phyloP scores from a whole-genome alignment of 164 flowering plant genomes.

The Akebia trifoliata region DNA sequence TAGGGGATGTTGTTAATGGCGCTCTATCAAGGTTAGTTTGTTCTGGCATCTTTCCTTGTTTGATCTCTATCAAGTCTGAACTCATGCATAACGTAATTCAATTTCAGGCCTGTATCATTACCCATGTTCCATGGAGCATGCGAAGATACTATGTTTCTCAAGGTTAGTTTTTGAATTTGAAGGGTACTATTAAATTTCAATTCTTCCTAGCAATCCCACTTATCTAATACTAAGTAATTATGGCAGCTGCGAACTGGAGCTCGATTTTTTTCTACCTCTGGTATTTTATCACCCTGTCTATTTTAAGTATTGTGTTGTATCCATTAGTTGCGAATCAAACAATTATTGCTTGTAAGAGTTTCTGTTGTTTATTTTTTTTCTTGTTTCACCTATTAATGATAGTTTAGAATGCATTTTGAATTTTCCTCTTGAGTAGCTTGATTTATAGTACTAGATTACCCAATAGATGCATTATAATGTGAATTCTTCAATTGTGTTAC shows the following conservation, averaged over 20 bases:
- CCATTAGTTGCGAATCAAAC: not conserved
- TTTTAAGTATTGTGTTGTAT: not conserved
- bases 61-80: not conserved
- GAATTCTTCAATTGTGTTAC: too few species aligned
- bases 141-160: slow-evolving; percentile 22
- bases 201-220: slow-evolving; percentile 1
- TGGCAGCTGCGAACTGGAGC: slow-evolving; percentile 47
- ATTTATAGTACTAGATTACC: not conserved
- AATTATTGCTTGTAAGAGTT: not conserved
- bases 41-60: not conserved
- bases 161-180: slow-evolving; percentile 38
- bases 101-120: slow-evolving; percentile 34
- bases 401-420: not conserved
- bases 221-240: slow-evolving; percentile 17
- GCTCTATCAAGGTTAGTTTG: slow-evolving; percentile 31
- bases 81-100: slow-evolving; percentile 11
- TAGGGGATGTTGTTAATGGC: slow-evolving; percentile 15
- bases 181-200: not conserved
- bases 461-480: not conserved
- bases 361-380: not conserved
- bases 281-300: slow-evolving; percentile 26
- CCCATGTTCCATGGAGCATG: slow-evolving; percentile 20
- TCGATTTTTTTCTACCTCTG: slow-evolving; percentile 58
- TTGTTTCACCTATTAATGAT: slow-evolving; percentile 1
- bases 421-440: not conserved